Percentiles rank a stretch among this genome's conserved stretches.
These are phyloP conservation scores for Calonectria hawksworthii DNA, from an alignment of 2,329 filamentous ascomycete species.

Conservation along the genomic window DNA sequence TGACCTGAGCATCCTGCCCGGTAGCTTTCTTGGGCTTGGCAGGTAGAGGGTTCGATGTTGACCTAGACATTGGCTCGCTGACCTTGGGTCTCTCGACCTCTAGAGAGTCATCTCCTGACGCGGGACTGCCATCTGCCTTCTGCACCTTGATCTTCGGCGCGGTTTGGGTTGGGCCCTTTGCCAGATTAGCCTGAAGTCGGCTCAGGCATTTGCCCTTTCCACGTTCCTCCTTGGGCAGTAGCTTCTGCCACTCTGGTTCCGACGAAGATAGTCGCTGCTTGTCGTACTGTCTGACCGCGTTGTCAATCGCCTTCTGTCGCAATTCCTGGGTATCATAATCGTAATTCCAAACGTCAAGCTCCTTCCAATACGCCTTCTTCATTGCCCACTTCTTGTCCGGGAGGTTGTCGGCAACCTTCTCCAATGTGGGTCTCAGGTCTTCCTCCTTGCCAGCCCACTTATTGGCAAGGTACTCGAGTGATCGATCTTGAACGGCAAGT, in stretches of 20 bases:
- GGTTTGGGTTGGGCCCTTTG: constrained; percentile 63
- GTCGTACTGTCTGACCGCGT: constrained; percentile 72
- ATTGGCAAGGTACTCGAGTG: constrained; percentile 62
- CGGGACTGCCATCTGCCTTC: constrained; percentile 63
- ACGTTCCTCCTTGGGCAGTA: constrained; percentile 70
- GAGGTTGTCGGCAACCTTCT: constrained; percentile 71
- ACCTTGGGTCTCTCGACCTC: constrained; percentile 48
- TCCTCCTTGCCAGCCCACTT: constrained; percentile 66
- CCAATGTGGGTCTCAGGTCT: constrained; percentile 68
- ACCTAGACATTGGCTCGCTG: constrained; percentile 62
- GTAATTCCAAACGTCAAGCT: constrained; percentile 75
- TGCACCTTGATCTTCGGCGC: constrained; percentile 65
- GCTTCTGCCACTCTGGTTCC: constrained; percentile 72
- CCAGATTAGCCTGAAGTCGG: constrained; percentile 71
- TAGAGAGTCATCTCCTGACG: constrained; percentile 54
- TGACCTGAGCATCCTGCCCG: constrained; percentile 68
- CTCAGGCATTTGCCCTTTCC: constrained; percentile 72
- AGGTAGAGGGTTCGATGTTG: constrained; percentile 64
- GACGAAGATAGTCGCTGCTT: constrained; percentile 68
- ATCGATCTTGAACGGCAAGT: constrained; percentile 67
- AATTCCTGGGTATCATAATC: constrained; percentile 67
- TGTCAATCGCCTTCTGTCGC: constrained; percentile 72
- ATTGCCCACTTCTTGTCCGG: constrained; percentile 67
- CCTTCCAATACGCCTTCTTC: constrained; percentile 71
- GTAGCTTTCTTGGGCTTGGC: constrained; percentile 70